Percentiles rank a stretch among this genome's conserved stretches.
These are phyloP conservation scores for Lanmaoa rubissima DNA, from an alignment of 768 basidiomycete genomes.

Conservation along the genomic window DNA sequence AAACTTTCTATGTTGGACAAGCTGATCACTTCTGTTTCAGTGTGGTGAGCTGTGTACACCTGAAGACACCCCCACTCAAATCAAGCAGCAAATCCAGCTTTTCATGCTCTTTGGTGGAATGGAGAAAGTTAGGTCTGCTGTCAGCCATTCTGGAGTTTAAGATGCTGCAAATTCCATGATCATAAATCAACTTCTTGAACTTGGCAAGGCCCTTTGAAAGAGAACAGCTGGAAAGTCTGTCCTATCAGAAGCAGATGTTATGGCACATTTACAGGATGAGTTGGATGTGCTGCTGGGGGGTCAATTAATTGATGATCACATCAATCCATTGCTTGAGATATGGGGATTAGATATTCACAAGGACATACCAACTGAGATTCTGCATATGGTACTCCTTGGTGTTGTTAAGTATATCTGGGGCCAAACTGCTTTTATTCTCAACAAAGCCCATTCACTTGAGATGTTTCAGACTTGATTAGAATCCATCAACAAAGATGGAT, in stretches of 20 bases:
- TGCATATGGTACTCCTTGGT: slow-evolving; percentile 36
- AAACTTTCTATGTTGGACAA: no score
- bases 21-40: not conserved
- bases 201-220: slow-evolving; percentile 20
- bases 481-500: slow-evolving; percentile 24
- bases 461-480: slow-evolving; percentile 26
- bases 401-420: slow-evolving; percentile 37
- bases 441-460: slow-evolving; percentile 18
- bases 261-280: not conserved
- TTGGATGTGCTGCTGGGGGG: slow-evolving; percentile 2
- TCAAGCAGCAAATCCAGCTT: no score
- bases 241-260: slow-evolving; percentile 3
- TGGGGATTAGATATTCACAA: slow-evolving; percentile 27
- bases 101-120: slow-evolving; percentile 3
- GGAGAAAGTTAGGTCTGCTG: slow-evolving; percentile 3
- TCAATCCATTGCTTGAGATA: slow-evolving; percentile 16
- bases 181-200: slow-evolving; percentile 31
- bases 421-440: slow-evolving; percentile 20
- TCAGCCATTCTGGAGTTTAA: slow-evolving; percentile 38
- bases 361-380: slow-evolving; percentile 34
- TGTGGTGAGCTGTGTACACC: slow-evolving; percentile 7
- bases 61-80: not conserved
- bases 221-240: not conserved
- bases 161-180: slow-evolving; percentile 31
- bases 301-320: slow-evolving; percentile 1